Percentiles rank a stretch among this genome's conserved stretches.
Evolutionary conservation across 2,329 filamentous ascomycete genomes (phyloP).

Genomic region (Orbilia quercus): DNA sequence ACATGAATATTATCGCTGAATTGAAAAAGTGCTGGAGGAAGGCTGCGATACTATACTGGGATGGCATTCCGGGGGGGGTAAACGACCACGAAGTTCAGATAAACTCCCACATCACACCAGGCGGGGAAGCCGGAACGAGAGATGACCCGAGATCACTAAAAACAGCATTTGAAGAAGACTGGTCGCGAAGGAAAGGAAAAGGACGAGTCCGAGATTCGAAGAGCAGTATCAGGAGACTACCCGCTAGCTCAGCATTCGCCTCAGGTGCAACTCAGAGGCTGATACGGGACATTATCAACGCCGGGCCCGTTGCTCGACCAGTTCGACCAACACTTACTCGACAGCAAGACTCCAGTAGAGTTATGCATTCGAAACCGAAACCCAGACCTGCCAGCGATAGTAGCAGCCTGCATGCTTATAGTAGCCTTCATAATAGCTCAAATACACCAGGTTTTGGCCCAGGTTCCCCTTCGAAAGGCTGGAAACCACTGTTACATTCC

Average conservation of each 20-base stretch:
- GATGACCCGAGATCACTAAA: constrained; percentile 53
- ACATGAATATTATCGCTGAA: constrained; percentile 89
- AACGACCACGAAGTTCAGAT: constrained; percentile 57
- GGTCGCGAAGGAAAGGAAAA: constrained; percentile 48
- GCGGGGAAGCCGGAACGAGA: constrained; percentile 58
- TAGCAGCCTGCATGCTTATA: constrained; percentile 51
- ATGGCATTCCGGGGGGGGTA: constrained; percentile 65
- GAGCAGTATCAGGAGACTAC: constrained; percentile 53
- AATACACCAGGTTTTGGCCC: constrained; percentile 25
- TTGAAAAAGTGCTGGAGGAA: constrained; percentile 97
- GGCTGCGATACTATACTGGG: constrained; percentile 90
- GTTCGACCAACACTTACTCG: constrained; percentile 35
- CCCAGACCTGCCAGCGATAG: constrained; percentile 48
- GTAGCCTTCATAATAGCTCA: constrained; percentile 26
- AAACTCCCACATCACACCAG: constrained; percentile 60
- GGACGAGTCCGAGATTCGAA: constrained; percentile 47
- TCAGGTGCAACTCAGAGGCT: constrained; percentile 48
- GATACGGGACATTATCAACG: constrained; percentile 53
- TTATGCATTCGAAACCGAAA: constrained; percentile 45
- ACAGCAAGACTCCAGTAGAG: constrained; percentile 47
- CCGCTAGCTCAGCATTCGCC: constrained; percentile 42
- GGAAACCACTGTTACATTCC: constrained; percentile 51
- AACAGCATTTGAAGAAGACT: constrained; percentile 51
- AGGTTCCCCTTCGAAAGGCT: constrained; percentile 42
- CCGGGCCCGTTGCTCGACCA: constrained; percentile 23